phyloP scores from a whole-genome alignment of 345 rosid genomes.

The Firmiana major region DNA sequence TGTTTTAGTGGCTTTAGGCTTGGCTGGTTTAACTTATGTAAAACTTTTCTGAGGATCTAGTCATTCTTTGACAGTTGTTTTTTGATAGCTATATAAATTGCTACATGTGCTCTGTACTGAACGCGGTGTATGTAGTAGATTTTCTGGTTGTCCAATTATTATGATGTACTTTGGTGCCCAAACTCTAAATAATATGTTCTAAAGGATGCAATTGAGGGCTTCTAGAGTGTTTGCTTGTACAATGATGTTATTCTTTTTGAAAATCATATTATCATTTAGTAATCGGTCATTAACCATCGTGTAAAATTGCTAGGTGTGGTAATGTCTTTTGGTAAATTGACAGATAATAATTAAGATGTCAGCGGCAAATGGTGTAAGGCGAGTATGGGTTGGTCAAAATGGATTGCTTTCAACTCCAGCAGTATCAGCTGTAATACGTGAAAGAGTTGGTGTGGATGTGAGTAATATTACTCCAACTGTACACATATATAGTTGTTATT shows the following conservation, averaged over 20 bases:
- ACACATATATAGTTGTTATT: not conserved
- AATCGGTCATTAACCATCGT: not conserved
- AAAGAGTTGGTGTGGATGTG: slow-evolving; percentile 85
- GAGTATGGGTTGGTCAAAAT: slow-evolving; percentile 93
- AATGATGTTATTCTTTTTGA: not conserved
- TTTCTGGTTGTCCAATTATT: not conserved
- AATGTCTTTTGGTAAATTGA: slow-evolving; percentile 4
- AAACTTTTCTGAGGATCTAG: not conserved
- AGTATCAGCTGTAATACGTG: slow-evolving; percentile 94
- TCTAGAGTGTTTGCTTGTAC: not conserved
- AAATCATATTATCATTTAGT: not conserved
- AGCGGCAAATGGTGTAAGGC: slow-evolving; percentile 94
- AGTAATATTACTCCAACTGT: slow-evolving; percentile 26
- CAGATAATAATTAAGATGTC: slow-evolving; percentile 93
- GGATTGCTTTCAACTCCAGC: slow-evolving; percentile 99
- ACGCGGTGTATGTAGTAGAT: not conserved
- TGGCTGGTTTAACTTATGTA: not conserved
- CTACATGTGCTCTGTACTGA: not conserved
- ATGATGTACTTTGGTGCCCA: not conserved
- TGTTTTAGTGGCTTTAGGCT: not conserved
- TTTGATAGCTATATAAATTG: not conserved
- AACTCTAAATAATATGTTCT: not conserved
- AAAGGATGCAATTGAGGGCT: not conserved
- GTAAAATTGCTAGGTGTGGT: not conserved
- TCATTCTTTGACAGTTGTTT: not conserved